phyloP scores from a whole-genome alignment of 352 stramenopile genomes.

The Globisporangium radiosum region DNA sequence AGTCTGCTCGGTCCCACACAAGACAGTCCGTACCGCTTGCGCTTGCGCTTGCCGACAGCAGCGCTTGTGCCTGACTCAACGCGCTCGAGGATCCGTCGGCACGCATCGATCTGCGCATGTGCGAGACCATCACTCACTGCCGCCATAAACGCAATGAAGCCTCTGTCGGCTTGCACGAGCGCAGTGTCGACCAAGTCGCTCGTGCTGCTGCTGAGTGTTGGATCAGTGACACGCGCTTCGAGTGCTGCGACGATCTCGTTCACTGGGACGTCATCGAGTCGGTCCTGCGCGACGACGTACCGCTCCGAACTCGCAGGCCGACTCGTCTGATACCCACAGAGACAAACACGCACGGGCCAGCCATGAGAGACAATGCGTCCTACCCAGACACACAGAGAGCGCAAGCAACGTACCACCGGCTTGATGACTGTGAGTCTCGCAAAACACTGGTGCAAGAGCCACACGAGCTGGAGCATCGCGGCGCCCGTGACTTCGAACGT shows the following conservation, averaged over 20 bases:
- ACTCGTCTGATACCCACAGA: constrained; percentile 41
- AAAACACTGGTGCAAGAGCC: constrained; percentile 61
- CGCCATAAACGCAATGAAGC: constrained; percentile 43
- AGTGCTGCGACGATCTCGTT: constrained; percentile 18
- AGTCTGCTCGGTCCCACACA: background rate
- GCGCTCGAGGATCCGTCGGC: constrained; percentile 25
- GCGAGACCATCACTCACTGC: constrained; percentile 25
- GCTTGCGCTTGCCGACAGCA: background rate
- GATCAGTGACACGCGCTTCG: constrained; percentile 16
- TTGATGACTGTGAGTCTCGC: constrained; percentile 60
- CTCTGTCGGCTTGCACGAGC: constrained; percentile 13
- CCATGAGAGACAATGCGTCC: constrained; percentile 1
- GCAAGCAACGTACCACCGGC: constrained; percentile 27
- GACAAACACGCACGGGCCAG: no score
- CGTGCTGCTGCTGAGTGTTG: background rate
- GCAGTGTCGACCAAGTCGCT: constrained; percentile 17
- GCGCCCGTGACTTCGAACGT: constrained; percentile 67
- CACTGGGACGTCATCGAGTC: constrained; percentile 16
- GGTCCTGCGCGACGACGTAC: constrained; percentile 43
- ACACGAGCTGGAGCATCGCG: constrained; percentile 56
- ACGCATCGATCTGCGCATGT: constrained; percentile 29
- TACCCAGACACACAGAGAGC: background rate
- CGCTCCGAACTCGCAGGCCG: constrained; percentile 74
- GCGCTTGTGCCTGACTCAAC: constrained; percentile 6
- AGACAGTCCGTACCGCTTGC: constrained; percentile 13